These are phyloP conservation scores for Phytophthora ohioensis DNA, from an alignment of 352 stramenopile species.

Conservation along the genomic window DNA sequence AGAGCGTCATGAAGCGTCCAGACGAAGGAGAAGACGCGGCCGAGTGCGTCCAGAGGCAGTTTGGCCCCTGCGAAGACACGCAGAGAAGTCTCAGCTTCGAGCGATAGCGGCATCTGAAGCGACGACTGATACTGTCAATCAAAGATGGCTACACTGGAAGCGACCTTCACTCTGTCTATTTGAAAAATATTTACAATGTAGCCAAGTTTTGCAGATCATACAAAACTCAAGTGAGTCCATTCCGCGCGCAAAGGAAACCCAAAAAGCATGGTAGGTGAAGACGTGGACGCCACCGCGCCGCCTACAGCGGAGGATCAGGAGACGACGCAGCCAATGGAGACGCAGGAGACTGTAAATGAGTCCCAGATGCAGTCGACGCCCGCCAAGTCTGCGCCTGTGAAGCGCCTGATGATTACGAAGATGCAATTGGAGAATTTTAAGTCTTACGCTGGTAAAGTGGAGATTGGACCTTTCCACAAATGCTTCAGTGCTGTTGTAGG, in stretches of 20 bases:
- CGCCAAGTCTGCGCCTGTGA: slow-evolving; percentile 36
- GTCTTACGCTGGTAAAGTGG: slow-evolving; percentile 96
- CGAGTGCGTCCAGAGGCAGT: slow-evolving; percentile 61
- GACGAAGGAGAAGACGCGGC: slow-evolving; percentile 50
- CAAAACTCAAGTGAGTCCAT: slow-evolving; percentile 22
- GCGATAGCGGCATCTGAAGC: slow-evolving; percentile 5
- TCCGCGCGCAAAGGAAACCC: slow-evolving; percentile 30
- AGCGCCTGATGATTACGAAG: slow-evolving; percentile 97
- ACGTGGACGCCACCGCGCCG: not conserved
- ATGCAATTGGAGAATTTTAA: slow-evolving; percentile 99
- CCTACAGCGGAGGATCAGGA: not conserved
- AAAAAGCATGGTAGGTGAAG: slow-evolving; percentile 7
- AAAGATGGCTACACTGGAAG: slow-evolving; percentile 1
- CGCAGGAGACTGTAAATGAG: not conserved
- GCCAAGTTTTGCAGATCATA: not conserved
- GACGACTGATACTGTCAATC: not conserved
- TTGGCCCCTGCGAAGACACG: slow-evolving; percentile 22
- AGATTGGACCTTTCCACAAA: slow-evolving; percentile 99
- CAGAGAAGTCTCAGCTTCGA: slow-evolving; percentile 12
- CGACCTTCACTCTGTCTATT: slow-evolving; percentile 24
- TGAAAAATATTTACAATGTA: slow-evolving; percentile 14
- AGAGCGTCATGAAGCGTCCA: slow-evolving; percentile 55
- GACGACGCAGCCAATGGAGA: slow-evolving; percentile 3
- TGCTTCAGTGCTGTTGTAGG: slow-evolving; percentile 98
- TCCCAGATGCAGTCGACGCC: slow-evolving; percentile 5